Percentiles rank a stretch among this genome's conserved stretches.
Evolutionary conservation across 352 stramenopile species (phyloP).

Genomic region (Plasmopara halstedii): DNA sequence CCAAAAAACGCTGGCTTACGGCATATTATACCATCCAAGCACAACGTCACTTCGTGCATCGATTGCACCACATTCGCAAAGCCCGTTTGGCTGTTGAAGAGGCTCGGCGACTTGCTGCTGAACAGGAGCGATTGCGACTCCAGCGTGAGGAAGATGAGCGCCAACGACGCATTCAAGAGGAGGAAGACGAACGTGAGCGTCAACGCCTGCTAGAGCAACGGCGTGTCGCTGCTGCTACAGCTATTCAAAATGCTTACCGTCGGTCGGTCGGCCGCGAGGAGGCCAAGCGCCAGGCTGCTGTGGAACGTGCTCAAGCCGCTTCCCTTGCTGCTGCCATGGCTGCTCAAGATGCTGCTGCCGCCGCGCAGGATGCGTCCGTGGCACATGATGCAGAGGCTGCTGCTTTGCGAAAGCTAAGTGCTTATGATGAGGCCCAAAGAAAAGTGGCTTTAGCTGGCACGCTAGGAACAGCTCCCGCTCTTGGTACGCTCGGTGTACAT

Average conservation of each 20-base stretch:
- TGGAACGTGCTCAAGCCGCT: conserved; percentile 61
- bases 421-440: conserved; percentile 47
- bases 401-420: conserved; percentile 59
- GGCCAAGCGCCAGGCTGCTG: conserved; percentile 51
- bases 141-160: conserved; percentile 68
- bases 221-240: conserved; percentile 39
- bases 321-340: conserved; percentile 66
- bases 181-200: conserved; percentile 59
- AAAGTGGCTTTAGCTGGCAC: conserved; percentile 37
- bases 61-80: conserved; percentile 79
- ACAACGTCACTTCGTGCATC: conserved; percentile 73
- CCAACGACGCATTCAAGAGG: conserved; percentile 39
- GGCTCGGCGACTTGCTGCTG: conserved; percentile 55
- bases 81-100: conserved; percentile 70
- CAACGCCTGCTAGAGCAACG: conserved; percentile 53
- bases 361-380: conserved; percentile 58
- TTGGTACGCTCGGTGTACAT: conserved; percentile 43
- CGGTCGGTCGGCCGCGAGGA: conserved; percentile 58
- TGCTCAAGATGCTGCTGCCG: conserved; percentile 65
- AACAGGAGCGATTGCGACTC: conserved; percentile 54
- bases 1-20: conserved; percentile 72
- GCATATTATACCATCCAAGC: conserved; percentile 61
- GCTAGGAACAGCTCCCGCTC: conserved; percentile 45
- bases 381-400: conserved; percentile 71
- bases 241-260: conserved; percentile 71